Base-by-base conservation (phyloP, 345 rosid species). In the Pistacia atlantica region DNA sequence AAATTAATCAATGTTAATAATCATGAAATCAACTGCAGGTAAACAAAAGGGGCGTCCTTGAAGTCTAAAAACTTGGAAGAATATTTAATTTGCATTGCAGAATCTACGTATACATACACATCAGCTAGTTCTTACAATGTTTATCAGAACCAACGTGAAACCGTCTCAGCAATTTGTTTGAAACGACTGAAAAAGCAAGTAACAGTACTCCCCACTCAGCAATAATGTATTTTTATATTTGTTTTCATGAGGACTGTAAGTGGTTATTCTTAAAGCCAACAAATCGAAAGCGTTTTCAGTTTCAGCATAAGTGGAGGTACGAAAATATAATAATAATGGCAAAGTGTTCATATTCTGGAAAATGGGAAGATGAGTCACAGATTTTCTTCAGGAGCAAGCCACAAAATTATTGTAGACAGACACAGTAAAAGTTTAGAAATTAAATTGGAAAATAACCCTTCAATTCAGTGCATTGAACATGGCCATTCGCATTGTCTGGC, bases 111-210 rank as follows among this genome's bases (percentile, higher is more conserved):
- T 22, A 22, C 54, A 49, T 58, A 57, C 14, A 7, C 14, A 22
- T 58, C 16, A 62, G 17, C 22, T 46, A 59, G 22, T 60, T 45
- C 56, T 72, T n/a, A 72, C 67, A 10, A 72, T 11, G 58, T 72
- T 60, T 72, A 72, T 72, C 75, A 61, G 25, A 46, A 59, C 28
- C 4, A 72, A 22, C 45, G 67, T 45, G 56, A 60, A 72, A 72
- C 22, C 25, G 22, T 60, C 75, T 42, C 65, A 60, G 56, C 56
- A 54, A 72, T 59, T 11, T 72, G 57, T 14, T 13, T 45, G 14
- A 45, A 46, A 13, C 16, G 75, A 60, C 67, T 25, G 4, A 25
- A 46, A 60, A 60, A 16, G 75, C 46, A 72, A 72, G 33, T 5
- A 18, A 72, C 67, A 25, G 75, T 60, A 1, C 12, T 33, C 42